Base-by-base conservation (phyloP, 2,329 filamentous ascomycete genomes). In the Trichoderma sp. region DNA sequence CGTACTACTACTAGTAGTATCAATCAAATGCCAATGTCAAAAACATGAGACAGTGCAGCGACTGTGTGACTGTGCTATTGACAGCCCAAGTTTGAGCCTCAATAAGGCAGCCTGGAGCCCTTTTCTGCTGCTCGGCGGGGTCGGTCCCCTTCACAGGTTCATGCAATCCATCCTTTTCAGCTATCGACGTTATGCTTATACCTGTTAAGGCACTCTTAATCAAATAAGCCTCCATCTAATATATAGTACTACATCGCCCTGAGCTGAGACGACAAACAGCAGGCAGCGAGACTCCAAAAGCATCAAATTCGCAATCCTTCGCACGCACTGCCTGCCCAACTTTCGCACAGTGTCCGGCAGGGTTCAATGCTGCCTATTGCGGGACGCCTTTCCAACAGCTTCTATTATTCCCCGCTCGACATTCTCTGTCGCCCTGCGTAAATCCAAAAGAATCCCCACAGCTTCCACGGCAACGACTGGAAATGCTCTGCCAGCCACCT, bases 401-500 rank as follows among this genome's bases (percentile, higher is more conserved):
- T 64, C 61, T 63, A 61, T 56, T 67, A 48, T 67, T 67, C 59
- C 50, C 66, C 66, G 48, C 66, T 57, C 52, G 34, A 9, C 54
- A 15, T 32, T 64, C n/a, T 64, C 35, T 45, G 48, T 19, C 52
- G n/a, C 53, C 12, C 61, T 34, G 35, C 42, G 61, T 64, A 45
- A 39, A 42, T 37, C 12, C 35, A 45, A 54, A 67, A 70, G 50
- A 50, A 22, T 34, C 70, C 61, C 71, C 70, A 70, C 71, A 50
- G 53, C 70, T 72, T 72, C 72, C 71, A 68, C 52, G 48, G 70
- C 70, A 72, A 72, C 70, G 56, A 27, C 59, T 53, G 8, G 17
- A 50, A 29, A 39, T 61, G 10, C 19, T n/a, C n/a, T n/a, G n/a
- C n/a, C n/a, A n/a, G 29, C 15, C 45, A 42, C 60, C 22, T 64